These are phyloP conservation scores for Jacaranda mimosifolia DNA, from an alignment of 257 asterid genomes.

Conservation along the genomic window DNA sequence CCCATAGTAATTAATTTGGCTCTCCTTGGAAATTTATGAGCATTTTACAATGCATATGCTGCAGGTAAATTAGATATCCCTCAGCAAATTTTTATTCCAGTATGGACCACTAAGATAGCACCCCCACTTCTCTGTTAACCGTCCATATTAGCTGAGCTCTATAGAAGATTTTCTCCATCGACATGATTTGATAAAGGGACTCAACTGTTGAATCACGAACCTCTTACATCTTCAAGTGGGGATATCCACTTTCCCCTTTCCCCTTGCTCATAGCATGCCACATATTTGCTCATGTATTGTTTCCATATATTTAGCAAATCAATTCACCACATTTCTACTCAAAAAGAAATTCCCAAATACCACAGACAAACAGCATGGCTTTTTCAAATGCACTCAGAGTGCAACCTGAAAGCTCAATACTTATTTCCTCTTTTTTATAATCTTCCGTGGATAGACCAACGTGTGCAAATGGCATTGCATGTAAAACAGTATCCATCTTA, in stretches of 20 bases:
- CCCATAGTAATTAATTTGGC: constrained; percentile 23
- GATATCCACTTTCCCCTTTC: constrained; percentile 26
- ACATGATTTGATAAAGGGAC: constrained; percentile 13
- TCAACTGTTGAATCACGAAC: background rate
- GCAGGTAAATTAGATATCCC: background rate
- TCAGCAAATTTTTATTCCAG: background rate
- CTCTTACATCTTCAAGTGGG: constrained; percentile 17
- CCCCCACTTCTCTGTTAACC: constrained; percentile 1
- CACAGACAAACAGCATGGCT: background rate
- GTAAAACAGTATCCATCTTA: constrained; percentile 23
- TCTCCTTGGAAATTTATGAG: background rate
- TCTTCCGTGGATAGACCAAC: constrained; percentile 20
- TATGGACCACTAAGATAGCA: background rate
- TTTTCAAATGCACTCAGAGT: background rate
- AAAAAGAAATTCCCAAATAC: constrained; percentile 9
- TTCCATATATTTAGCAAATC: constrained; percentile 13
- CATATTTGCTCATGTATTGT: background rate
- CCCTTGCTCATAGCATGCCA: constrained; percentile 6
- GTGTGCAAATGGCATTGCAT: constrained; percentile 29
- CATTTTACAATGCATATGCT: constrained; percentile 11
- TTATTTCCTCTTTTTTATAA: constrained; percentile 8
- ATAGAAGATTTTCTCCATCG: background rate
- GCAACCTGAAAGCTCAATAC: constrained; percentile 23
- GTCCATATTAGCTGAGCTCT: constrained; percentile 19
- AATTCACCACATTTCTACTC: constrained; percentile 17